Percentiles rank a stretch among this genome's conserved stretches.
These are phyloP conservation scores for Achaetomiella virescens DNA, from an alignment of 495 filamentous ascomycete genomes.

Conservation along the genomic window DNA sequence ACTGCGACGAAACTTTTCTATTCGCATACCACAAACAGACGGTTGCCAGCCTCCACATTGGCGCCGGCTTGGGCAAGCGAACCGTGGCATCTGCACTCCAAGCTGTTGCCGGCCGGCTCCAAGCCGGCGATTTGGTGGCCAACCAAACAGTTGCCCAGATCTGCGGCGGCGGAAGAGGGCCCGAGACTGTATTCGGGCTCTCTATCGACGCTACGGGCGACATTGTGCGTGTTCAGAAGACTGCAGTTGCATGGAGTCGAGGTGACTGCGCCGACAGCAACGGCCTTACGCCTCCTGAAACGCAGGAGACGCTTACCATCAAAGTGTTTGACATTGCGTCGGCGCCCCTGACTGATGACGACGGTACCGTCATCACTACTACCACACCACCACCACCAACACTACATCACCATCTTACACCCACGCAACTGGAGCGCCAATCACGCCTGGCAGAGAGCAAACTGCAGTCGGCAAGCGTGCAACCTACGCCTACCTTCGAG, in stretches of 20 bases:
- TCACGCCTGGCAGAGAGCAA: no score
- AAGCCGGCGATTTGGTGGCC: not conserved
- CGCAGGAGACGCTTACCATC: not conserved
- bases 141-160: slow-evolving; percentile 2
- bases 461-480: no score
- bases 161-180: not conserved
- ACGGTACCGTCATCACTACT: no score
- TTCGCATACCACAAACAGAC: slow-evolving; percentile 10
- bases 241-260: not conserved
- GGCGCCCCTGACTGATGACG: not conserved
- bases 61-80: slow-evolving; percentile 3
- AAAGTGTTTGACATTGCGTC: slow-evolving; percentile 4
- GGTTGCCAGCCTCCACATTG: slow-evolving; percentile 4
- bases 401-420: no score
- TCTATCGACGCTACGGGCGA: not conserved
- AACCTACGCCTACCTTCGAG: no score
- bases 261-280: not conserved
- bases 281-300: no score
- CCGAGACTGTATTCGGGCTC: slow-evolving; percentile 1
- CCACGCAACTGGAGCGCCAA: no score
- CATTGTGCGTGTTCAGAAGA: slow-evolving; percentile 1
- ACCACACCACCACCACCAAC: no score
- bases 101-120: not conserved
- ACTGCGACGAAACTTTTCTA: slow-evolving; percentile 11
- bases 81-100: slow-evolving; percentile 3